Percentiles rank a stretch among this genome's conserved stretches.
phyloP scores from a whole-genome alignment of 495 filamentous ascomycete genomes.

The Tuber calosporum region DNA sequence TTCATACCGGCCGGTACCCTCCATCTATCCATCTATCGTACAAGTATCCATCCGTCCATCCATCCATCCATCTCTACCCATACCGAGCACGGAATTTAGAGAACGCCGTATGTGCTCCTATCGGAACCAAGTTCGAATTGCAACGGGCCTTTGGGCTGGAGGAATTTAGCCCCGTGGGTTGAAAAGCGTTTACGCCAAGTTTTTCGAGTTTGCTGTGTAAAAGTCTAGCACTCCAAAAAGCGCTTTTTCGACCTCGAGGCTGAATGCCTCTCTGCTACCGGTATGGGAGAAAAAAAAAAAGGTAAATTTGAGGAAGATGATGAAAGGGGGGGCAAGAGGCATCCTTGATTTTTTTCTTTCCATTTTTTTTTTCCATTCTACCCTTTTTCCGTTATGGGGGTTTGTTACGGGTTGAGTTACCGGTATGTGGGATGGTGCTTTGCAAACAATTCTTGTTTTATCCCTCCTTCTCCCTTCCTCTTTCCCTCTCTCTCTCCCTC shows the following conservation, averaged over 20 bases:
- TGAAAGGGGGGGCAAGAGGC: not conserved
- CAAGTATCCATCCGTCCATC: no score
- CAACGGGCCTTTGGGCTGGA: not conserved
- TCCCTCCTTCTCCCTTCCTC: not conserved
- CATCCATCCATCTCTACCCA: not conserved
- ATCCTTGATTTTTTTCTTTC: not conserved
- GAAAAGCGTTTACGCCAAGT: no score
- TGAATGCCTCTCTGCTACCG: no score
- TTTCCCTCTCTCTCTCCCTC: no score
- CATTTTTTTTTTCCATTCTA: not conserved
- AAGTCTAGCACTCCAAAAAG: no score
- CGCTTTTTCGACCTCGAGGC: no score
- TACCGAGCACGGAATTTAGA: not conserved
- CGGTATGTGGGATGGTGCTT: not conserved
- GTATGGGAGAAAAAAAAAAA: not conserved
- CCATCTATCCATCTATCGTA: no score
- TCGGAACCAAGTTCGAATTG: not conserved
- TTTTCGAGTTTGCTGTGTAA: no score
- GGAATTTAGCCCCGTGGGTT: no score
- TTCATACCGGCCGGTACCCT: no score
- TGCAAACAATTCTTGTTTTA: slow-evolving; percentile 3
- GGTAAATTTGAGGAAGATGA: not conserved
- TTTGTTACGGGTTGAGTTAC: not conserved
- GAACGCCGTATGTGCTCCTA: not conserved
- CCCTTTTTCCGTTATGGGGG: not conserved